Evolutionary conservation across 2,329 filamentous ascomycete genomes (phyloP).

Genomic region (Triangularia verruculosa): DNA sequence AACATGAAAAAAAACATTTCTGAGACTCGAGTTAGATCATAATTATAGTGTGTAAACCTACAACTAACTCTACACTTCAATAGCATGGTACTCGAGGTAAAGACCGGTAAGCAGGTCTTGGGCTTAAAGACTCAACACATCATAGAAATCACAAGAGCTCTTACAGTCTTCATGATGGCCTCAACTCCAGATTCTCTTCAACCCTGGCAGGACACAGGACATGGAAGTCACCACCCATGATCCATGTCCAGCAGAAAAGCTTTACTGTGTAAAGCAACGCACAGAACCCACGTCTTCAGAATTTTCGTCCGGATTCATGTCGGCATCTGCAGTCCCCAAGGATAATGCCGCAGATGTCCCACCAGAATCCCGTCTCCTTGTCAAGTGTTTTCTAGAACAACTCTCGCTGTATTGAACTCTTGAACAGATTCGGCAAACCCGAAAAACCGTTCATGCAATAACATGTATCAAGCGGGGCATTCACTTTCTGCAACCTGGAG

Average conservation of each 20-base stretch:
- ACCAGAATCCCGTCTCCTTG: background rate
- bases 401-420: background rate
- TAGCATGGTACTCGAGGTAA: no score
- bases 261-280: background rate
- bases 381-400: background rate
- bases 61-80: no score
- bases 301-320: background rate
- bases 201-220: background rate
- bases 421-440: background rate
- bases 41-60: no score
- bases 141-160: no score
- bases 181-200: background rate
- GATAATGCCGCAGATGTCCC: background rate
- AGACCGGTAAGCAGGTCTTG: no score
- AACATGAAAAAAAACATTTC: no score
- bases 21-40: no score
- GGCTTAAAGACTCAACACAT: no score
- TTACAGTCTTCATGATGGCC: background rate
- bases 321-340: background rate
- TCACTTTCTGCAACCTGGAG: background rate
- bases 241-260: background rate
- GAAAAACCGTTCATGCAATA: conserved; percentile 4
- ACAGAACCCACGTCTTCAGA: background rate
- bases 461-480: conserved; percentile 15
- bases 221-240: background rate